Conservation (phyloP, 2,329 filamentous ascomycete genomes). For the Pseudodiploospora longispora region DNA sequence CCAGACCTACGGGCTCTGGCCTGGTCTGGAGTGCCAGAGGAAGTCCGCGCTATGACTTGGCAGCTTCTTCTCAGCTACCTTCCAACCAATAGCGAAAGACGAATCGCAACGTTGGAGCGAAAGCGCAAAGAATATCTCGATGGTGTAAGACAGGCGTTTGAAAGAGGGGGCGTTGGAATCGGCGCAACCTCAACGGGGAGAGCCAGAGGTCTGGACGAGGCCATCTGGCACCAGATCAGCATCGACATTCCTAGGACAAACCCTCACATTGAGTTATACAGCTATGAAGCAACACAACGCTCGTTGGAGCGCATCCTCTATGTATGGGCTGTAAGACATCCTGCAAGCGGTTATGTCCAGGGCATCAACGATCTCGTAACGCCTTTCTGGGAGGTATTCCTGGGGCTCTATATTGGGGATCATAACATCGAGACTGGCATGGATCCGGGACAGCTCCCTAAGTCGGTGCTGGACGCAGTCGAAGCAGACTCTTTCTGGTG, state of each 20-base stretch:
- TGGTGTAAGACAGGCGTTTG: slow-evolving; percentile 68
- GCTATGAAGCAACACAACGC: slow-evolving; percentile 90
- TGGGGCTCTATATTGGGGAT: slow-evolving; percentile 92
- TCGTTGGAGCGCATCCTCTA: slow-evolving; percentile 93
- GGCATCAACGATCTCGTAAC: slow-evolving; percentile 98
- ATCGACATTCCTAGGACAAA: slow-evolving; percentile 96
- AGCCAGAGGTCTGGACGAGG: slow-evolving; percentile 73
- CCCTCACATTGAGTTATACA: slow-evolving; percentile 88
- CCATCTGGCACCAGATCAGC: slow-evolving; percentile 99
- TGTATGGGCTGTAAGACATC: slow-evolving; percentile 95
- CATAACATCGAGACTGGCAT: slow-evolving; percentile 86
- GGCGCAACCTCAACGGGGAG: slow-evolving; percentile 32
- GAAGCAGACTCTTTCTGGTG: slow-evolving; percentile 99
- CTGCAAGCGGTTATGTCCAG: slow-evolving; percentile 95
- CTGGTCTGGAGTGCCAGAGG: slow-evolving; percentile 90
- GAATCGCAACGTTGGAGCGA: slow-evolving; percentile 81
- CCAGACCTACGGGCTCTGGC: slow-evolving; percentile 76
- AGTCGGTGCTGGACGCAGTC: slow-evolving; percentile 85
- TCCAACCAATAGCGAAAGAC: slow-evolving; percentile 89
- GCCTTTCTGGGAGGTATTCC: slow-evolving; percentile 95
- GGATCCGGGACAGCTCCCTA: slow-evolving; percentile 91
- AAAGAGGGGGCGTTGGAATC: slow-evolving; percentile 47
- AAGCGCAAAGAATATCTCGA: slow-evolving; percentile 97
- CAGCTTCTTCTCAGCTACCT: slow-evolving; percentile 91
- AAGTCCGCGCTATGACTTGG: slow-evolving; percentile 99